These are phyloP conservation scores for Linnemannia schmuckeri DNA, from an alignment of 192 early-diverging fungal genomes.

Conservation along the genomic window DNA sequence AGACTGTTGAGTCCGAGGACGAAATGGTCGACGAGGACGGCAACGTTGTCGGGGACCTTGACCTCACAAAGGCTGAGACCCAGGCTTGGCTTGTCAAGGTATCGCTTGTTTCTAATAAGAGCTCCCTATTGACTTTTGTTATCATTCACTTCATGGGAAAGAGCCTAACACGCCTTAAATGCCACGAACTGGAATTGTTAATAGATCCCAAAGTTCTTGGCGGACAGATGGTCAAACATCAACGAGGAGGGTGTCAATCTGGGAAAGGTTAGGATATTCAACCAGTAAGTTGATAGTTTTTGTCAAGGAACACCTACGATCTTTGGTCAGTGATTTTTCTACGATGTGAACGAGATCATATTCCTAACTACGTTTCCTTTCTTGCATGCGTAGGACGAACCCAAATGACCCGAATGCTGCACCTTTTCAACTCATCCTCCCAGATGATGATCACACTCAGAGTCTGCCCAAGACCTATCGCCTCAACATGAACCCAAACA, in stretches of 20 bases:
- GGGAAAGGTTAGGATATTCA: slow-evolving; percentile 84
- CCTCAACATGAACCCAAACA: slow-evolving; percentile 76
- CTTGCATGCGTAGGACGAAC: slow-evolving; percentile 13
- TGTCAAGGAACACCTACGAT: background rate
- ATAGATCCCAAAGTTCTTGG: slow-evolving; percentile 88
- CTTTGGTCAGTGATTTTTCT: background rate
- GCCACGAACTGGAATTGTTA: background rate
- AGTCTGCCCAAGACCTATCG: slow-evolving; percentile 89
- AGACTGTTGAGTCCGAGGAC: slow-evolving; percentile 56
- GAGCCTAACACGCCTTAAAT: background rate
- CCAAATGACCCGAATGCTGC: slow-evolving; percentile 60
- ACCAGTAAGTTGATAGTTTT: slow-evolving; percentile 47
- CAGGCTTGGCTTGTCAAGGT: slow-evolving; percentile 96
- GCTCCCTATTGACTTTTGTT: background rate
- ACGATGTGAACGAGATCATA: slow-evolving; percentile 16
- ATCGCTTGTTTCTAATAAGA: background rate
- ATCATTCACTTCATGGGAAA: background rate
- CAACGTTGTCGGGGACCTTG: slow-evolving; percentile 80
- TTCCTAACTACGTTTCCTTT: background rate
- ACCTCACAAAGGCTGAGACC: slow-evolving; percentile 71
- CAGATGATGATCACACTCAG: slow-evolving; percentile 67
- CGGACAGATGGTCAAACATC: slow-evolving; percentile 83
- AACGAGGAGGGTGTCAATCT: slow-evolving; percentile 78
- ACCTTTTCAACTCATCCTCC: slow-evolving; percentile 77
- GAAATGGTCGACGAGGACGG: slow-evolving; percentile 68